Base-by-base conservation (phyloP, 2,329 filamentous ascomycete genomes). In the Alternaria sp. region DNA sequence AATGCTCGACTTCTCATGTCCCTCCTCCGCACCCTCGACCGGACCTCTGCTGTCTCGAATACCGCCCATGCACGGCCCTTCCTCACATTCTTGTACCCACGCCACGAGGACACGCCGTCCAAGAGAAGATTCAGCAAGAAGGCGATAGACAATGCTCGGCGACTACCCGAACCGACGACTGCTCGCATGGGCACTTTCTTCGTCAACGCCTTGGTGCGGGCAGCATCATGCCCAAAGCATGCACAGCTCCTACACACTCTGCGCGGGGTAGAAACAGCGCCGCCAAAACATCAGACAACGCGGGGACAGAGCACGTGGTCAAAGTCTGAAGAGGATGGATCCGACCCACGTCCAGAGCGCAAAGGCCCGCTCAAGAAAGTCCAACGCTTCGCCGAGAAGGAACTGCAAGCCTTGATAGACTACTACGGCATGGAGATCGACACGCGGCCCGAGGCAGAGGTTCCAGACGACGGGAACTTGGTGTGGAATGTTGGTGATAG, bases 1-100 rank as follows among this genome's bases (percentile, higher is more conserved):
- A 70, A 89, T 89, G 87, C 83, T 79, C 81, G 81, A 77, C 80
- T 74, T 84, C 85, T 85, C 86, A 89, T 90, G 88, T 87, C 85
- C 85, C 80, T 84, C 80, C 77, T 85, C 81, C 82, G 82, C 80
- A 81, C 81, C 79, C 81, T 84, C 78, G 80, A 84, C 76, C 81
- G 83, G 82, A 79, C 80, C 79, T 80, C 81, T 76, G 75, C 81
- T 75, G 76, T 80, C 78, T 80, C 81, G 64, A 81, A 80, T 77
- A 75, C 81, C 79, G 74, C 73, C 65, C 61, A 66, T 55, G 42
- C 64, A 42, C 67, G 67, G 34, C 72, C 76, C 1, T 51, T 75
- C 18, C 69, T 78, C 55, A 30, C 70, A 3, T 78, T 79, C 48
- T 64, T 80, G 26, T 79, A 65, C 49, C 76, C 78, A 7, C 51